Evolutionary conservation across 1,284 basidiomycete species (phyloP).

Genomic region (Volvariella surrecta): DNA sequence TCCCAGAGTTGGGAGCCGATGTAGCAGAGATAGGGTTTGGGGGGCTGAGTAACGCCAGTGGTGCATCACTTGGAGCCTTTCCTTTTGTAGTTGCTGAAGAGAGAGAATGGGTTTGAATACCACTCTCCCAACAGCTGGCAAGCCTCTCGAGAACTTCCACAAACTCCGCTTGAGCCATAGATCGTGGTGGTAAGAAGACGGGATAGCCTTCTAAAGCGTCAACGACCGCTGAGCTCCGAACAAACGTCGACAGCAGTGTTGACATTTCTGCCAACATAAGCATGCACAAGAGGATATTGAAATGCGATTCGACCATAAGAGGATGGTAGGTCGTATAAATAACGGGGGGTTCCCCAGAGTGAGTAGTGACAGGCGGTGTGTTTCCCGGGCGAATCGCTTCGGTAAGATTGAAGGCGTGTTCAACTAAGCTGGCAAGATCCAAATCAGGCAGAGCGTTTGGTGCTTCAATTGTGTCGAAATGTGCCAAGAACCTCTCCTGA

Average conservation of each 20-base stretch:
- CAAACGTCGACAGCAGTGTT: constrained; percentile 50
- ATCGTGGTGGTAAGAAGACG: constrained; percentile 73
- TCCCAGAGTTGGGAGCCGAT: constrained; percentile 9
- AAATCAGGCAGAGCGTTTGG: constrained; percentile 24
- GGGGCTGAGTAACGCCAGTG: constrained; percentile 34
- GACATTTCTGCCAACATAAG: constrained; percentile 69
- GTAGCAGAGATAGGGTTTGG: constrained; percentile 12
- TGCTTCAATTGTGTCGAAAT: constrained; percentile 66
- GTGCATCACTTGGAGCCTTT: constrained; percentile 12
- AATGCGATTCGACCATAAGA: constrained; percentile 75
- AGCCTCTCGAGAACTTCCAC: constrained; percentile 72
- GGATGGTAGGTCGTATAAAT: constrained; percentile 81
- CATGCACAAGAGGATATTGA: constrained; percentile 61
- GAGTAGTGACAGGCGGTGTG: constrained; percentile 26
- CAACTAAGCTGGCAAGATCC: constrained; percentile 46
- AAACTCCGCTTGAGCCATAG: constrained; percentile 81
- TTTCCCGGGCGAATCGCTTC: constrained; percentile 58
- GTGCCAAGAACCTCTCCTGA: constrained; percentile 69
- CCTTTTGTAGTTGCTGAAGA: constrained; percentile 26
- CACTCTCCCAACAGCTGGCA: constrained; percentile 58
- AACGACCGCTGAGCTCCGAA: constrained; percentile 53
- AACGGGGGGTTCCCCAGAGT: constrained; percentile 29
- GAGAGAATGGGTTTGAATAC: constrained; percentile 46
- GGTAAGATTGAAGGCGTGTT: constrained; percentile 58
- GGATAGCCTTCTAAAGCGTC: constrained; percentile 80